A percentile compares a stretch with the other conserved stretches of the same genome.
phyloP scores from a whole-genome alignment of 129 eudicot genomes.

The Tagetes patula region DNA sequence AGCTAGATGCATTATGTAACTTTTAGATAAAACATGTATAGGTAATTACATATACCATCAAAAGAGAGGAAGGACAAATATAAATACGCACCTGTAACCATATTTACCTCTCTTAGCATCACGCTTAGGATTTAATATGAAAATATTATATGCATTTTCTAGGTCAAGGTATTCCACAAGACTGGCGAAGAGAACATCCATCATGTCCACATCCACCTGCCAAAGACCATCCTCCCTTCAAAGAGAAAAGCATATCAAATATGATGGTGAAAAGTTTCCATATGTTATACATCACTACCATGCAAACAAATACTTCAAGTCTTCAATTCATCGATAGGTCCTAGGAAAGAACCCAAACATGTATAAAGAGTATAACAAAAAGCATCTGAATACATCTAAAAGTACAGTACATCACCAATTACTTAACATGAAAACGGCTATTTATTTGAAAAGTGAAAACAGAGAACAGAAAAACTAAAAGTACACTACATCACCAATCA shows the following conservation, averaged over 20 bases:
- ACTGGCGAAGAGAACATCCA: conserved; percentile 71
- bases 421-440: too few relatives aligned
- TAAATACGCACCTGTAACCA: conserved; percentile 72
- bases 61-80: background rate
- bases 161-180: conserved; percentile 86
- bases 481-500: too few relatives aligned
- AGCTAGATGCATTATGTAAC: background rate
- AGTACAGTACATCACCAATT: too few relatives aligned
- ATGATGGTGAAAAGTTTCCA: conserved; percentile 1
- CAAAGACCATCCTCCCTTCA: conserved; percentile 73
- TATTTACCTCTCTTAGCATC: conserved; percentile 64
- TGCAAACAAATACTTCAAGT: background rate
- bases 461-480: too few relatives aligned
- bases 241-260: conserved; percentile 21
- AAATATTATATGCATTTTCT: conserved; percentile 77
- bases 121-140: conserved; percentile 76
- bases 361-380: background rate
- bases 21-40: background rate
- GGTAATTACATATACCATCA: conserved; percentile 15
- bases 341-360: background rate
- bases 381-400: background rate
- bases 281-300: background rate
- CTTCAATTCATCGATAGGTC: background rate
- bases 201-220: conserved; percentile 98
- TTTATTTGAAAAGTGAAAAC: too few relatives aligned